phyloP scores from a whole-genome alignment of 805 yeast species.

The Candida endomychidarum region DNA sequence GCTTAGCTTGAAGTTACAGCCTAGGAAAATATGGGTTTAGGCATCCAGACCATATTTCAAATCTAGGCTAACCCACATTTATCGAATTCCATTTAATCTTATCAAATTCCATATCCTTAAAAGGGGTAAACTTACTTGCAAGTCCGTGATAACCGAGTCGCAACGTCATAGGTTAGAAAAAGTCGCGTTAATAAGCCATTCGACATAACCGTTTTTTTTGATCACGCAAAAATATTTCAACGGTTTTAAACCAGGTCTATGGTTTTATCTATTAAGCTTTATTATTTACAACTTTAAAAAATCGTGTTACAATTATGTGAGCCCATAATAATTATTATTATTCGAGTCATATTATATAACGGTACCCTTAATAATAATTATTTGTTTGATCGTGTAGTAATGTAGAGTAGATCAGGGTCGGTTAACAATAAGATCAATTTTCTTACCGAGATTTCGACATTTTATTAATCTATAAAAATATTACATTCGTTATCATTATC shows the following conservation, averaged over 20 bases:
- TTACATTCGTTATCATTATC: constrained; percentile 11
- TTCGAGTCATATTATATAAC: no score
- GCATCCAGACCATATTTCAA: no score
- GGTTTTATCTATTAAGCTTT: no score
- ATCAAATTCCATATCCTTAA: neutral
- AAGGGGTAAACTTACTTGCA: no score
- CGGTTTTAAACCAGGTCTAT: constrained; percentile 3
- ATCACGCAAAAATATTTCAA: constrained; percentile 7
- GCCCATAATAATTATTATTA: no score
- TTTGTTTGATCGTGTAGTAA: neutral
- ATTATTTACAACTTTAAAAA: no score
- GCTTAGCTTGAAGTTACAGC: no score
- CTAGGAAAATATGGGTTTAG: no score
- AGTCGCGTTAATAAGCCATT: neutral
- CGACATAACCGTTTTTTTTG: constrained; percentile 7
- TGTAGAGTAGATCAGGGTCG: neutral
- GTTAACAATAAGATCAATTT: constrained; percentile 2
- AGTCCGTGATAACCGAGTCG: neutral
- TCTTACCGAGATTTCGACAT: constrained; percentile 3
- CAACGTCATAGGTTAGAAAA: neutral
- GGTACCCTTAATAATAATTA: no score
- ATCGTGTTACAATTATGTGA: no score
- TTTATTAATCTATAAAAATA: constrained; percentile 10
- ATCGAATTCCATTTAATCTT: no score
- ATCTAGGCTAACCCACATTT: no score